Conservation (phyloP, 768 basidiomycete species). For the Russula ochroleuca region DNA sequence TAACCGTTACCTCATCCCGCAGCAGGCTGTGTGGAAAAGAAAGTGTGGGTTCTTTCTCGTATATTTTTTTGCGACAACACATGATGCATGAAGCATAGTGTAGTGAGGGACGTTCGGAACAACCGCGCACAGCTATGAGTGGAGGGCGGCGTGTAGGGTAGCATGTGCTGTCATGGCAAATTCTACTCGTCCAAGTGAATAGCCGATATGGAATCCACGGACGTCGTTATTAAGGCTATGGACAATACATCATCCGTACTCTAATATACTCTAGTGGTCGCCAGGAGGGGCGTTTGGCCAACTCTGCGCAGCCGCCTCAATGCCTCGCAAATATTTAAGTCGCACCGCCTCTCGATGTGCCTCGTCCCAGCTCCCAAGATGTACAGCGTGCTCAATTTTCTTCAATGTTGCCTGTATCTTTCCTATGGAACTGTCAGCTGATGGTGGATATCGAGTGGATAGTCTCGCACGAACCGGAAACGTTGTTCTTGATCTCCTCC, state of each 20-base stretch:
- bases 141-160: background rate
- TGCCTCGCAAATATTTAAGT: conserved; percentile 68
- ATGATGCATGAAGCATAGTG: no score
- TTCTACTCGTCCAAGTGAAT: background rate
- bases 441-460: background rate
- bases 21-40: background rate
- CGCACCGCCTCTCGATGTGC: conserved; percentile 60
- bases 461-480: conserved; percentile 45
- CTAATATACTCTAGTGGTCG: conserved; percentile 30
- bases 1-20: background rate
- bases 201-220: background rate
- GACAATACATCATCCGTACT: background rate
- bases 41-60: background rate
- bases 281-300: conserved; percentile 31
- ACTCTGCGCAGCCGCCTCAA: conserved; percentile 48
- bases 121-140: no score
- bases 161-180: background rate
- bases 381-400: conserved; percentile 49
- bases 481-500: conserved; percentile 47
- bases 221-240: background rate
- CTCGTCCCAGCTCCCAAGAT: conserved; percentile 47
- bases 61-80: background rate
- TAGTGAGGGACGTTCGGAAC: no score
- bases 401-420: conserved; percentile 46
- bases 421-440: conserved; percentile 37